Conservation (phyloP, 495 filamentous ascomycete genomes). For the Xylaria flabelliformis region DNA sequence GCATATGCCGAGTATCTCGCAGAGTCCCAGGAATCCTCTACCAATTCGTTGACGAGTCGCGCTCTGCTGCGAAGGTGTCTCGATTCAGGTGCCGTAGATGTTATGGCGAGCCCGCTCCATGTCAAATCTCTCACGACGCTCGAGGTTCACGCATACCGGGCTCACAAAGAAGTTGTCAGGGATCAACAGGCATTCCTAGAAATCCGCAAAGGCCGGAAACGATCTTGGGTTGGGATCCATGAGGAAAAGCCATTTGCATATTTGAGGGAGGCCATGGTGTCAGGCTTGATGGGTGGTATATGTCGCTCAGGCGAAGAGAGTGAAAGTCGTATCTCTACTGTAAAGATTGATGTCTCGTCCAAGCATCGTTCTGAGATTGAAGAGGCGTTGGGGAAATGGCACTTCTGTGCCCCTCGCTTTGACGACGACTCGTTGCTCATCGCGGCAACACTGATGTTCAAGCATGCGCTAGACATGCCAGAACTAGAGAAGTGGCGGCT, state of each 20-base stretch:
- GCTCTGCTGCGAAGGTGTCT: constrained; percentile 67
- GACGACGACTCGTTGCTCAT: constrained; percentile 86
- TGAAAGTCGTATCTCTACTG: constrained; percentile 48
- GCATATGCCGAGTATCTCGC: constrained; percentile 29
- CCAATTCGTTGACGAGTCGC: constrained; percentile 48
- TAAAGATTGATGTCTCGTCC: constrained; percentile 56
- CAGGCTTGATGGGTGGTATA: constrained; percentile 88
- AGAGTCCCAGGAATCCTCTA: constrained; percentile 31
- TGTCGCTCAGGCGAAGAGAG: constrained; percentile 68
- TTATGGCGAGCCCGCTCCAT: constrained; percentile 78
- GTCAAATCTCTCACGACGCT: constrained; percentile 72
- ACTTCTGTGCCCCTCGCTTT: constrained; percentile 87
- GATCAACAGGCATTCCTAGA: constrained; percentile 72
- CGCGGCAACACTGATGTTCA: constrained; percentile 80
- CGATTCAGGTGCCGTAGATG: constrained; percentile 85
- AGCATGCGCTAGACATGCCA: constrained; percentile 84
- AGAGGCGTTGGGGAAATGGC: constrained; percentile 77
- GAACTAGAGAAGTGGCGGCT: constrained; percentile 82
- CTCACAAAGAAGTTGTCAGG: constrained; percentile 70
- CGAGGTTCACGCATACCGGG: constrained; percentile 81
- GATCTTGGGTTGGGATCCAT: constrained; percentile 91
- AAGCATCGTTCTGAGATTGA: constrained; percentile 69
- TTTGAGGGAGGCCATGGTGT: constrained; percentile 85
- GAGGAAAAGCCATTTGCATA: constrained; percentile 89
- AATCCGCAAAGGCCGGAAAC: constrained; percentile 72